Evolutionary conservation across 208 protist species (phyloP), one percentile per base, ranked within the genome.

Genomic region (Acanthamoeba sp.): DNA sequence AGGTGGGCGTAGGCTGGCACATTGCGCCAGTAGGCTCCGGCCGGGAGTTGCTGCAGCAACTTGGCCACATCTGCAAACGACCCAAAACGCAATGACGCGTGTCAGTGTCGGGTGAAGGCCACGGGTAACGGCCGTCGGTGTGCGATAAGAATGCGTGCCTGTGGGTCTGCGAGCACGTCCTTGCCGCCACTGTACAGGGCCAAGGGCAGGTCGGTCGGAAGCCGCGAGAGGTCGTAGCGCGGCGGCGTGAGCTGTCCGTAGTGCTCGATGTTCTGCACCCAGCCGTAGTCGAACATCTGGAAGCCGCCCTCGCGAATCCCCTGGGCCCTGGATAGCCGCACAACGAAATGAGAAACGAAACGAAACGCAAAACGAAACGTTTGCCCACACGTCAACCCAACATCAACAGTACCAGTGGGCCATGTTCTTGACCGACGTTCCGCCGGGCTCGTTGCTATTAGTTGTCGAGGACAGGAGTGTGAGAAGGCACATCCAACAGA

Each of bases 381-480:
- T n/a, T n/a, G n/a, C n/a, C n/a, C 10, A 84, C 38, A 84, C 48
- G 48, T 55, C 10, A 6, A 55, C 48, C 20, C 10, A 40, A 42
- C 20, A 5, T 40, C 38, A 29, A 42, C 18, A 9, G 9, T 52
- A 91, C 64, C 94, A 96, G 73, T 96, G 95, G 5, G 32, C 22
- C 2, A 96, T 95, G 40, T 96, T 96, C 38, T 90, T 87, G 22
- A 95, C 52, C 12, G 91, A 95, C 0, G 95, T 96, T 18, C 95
- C 95, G 32, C 87, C 91, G 66, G 95, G 95, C 45, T 95, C 95
- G 36, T 95, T 94, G n/a, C 50, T 76, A 18, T 94, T n/a, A 42
- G 5, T 36, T 27, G 12, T 90, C 80, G 80, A 66, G 55, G 36
- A 95, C 32, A 7, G 38, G 69, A 85, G 89, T 7, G 12, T 84